A percentile compares a stretch with the other conserved stretches of the same genome.
phyloP scores from a whole-genome alignment of 2,329 filamentous ascomycete genomes.

The Dactylellina haptotyla region DNA sequence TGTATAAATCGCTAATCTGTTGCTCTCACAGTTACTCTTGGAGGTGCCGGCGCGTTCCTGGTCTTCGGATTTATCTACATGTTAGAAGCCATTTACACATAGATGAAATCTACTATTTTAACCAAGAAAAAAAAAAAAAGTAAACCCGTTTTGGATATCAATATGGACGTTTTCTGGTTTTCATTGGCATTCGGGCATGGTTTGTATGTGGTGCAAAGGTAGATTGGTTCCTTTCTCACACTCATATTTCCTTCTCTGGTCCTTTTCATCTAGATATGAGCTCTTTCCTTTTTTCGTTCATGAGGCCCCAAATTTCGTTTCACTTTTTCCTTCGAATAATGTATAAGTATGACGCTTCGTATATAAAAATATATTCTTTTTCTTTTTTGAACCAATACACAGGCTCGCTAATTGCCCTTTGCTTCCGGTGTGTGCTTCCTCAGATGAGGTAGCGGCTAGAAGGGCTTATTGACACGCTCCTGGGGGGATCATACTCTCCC shows the following conservation, averaged over 20 bases:
- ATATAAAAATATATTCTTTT: constrained; percentile 15
- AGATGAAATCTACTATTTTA: background rate
- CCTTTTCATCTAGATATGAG: constrained; percentile 12
- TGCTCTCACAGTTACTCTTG: constrained; percentile 74
- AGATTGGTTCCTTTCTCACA: constrained; percentile 13
- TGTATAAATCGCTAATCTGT: constrained; percentile 44
- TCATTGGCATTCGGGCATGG: background rate
- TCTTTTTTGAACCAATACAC: no score
- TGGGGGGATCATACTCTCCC: no score
- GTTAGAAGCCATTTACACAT: constrained; percentile 75
- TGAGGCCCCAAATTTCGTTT: constrained; percentile 1
- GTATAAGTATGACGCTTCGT: constrained; percentile 51
- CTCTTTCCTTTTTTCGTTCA: background rate
- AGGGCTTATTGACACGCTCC: no score
- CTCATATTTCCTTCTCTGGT: background rate
- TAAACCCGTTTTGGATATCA: constrained; percentile 21
- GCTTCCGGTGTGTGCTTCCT: background rate
- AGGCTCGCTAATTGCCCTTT: background rate
- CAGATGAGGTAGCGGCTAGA: no score
- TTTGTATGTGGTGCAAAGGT: constrained; percentile 31
- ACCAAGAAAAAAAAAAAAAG: constrained; percentile 17
- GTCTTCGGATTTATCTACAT: constrained; percentile 92
- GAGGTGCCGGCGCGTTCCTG: constrained; percentile 88
- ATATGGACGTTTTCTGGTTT: background rate
- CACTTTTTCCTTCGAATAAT: constrained; percentile 33